Percentiles rank a stretch among this genome's conserved stretches.
phyloP scores from a whole-genome alignment of 495 filamentous ascomycete genomes.

The Hyaloscypha variabilis region DNA sequence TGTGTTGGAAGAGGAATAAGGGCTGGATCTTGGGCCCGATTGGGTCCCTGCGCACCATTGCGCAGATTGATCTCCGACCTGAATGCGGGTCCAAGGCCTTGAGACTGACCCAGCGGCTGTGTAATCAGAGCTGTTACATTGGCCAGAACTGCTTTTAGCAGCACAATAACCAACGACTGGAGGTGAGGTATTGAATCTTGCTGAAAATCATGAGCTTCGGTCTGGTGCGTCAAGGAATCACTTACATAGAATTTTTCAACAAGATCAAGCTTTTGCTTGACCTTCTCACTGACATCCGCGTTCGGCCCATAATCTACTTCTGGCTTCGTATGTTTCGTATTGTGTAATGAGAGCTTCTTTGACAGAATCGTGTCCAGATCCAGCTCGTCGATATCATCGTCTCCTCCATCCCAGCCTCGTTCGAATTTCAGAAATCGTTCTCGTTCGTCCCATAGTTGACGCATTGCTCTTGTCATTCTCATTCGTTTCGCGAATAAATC shows the following conservation, averaged over 20 bases:
- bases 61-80: conserved; percentile 31
- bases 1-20: conserved; percentile 22
- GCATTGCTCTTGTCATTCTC: conserved; percentile 85
- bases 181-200: conserved; percentile 76
- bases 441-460: conserved; percentile 92
- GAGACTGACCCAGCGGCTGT: conserved; percentile 37
- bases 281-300: conserved; percentile 38
- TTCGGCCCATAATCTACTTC: conserved; percentile 58
- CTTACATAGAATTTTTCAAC: conserved; percentile 87
- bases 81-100: conserved; percentile 25
- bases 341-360: conserved; percentile 34
- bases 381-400: conserved; percentile 53
- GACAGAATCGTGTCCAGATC: conserved; percentile 42
- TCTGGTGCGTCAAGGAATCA: conserved; percentile 20
- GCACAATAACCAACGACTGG: conserved; percentile 91
- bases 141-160: conserved; percentile 81
- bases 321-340: conserved; percentile 33
- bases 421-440: conserved; percentile 90
- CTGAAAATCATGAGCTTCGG: conserved; percentile 47
- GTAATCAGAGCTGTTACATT: conserved; percentile 69
- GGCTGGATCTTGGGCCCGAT: conserved; percentile 28
- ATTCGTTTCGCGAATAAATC: conserved; percentile 87
- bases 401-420: conserved; percentile 72
- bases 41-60: conserved; percentile 18
- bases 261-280: conserved; percentile 67